These are phyloP conservation scores for Nakaseomyces sp. DNA, from an alignment of 1,139 yeast genomes.

Conservation along the genomic window DNA sequence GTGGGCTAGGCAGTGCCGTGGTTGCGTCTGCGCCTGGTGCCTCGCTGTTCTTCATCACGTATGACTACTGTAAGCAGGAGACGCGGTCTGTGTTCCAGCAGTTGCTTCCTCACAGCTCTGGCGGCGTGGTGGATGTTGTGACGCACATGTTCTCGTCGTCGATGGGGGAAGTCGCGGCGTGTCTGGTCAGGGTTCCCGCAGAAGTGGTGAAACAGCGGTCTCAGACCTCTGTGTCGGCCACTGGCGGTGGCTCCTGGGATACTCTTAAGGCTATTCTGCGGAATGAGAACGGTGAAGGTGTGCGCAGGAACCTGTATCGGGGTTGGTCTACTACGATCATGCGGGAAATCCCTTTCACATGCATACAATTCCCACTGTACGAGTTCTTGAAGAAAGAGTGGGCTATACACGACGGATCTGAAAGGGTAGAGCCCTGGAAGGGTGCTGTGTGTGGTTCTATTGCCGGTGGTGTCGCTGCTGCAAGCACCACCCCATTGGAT, in stretches of 20 bases:
- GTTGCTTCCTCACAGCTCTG: slow-evolving; percentile 13
- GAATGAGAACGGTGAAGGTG: slow-evolving; percentile 67
- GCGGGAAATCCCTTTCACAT: slow-evolving; percentile 93
- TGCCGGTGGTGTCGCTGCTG: slow-evolving; percentile 95
- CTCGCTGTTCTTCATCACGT: slow-evolving; percentile 78
- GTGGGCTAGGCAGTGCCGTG: slow-evolving; percentile 88
- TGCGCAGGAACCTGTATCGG: slow-evolving; percentile 68
- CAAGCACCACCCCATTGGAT: slow-evolving; percentile 86
- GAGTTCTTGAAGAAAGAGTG: slow-evolving; percentile 64
- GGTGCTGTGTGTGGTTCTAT: slow-evolving; percentile 93
- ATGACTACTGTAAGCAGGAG: slow-evolving; percentile 61
- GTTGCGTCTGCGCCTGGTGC: slow-evolving; percentile 96
- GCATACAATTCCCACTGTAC: slow-evolving; percentile 89
- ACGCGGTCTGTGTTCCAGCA: slow-evolving; percentile 33
- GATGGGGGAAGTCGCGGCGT: slow-evolving; percentile 85
- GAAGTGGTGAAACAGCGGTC: slow-evolving; percentile 94
- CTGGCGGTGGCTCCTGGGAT: slow-evolving; percentile 49
- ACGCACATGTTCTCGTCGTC: slow-evolving; percentile 84
- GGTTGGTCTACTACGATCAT: slow-evolving; percentile 90
- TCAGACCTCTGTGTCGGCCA: slow-evolving; percentile 46
- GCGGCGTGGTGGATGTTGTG: slow-evolving; percentile 35
- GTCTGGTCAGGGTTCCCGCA: slow-evolving; percentile 90
- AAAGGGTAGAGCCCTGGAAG: slow-evolving; percentile 47
- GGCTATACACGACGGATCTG: slow-evolving; percentile 18
- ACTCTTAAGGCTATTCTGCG: slow-evolving; percentile 54